Base-by-base conservation (phyloP, 1,139 yeast species). In the Geotrichum siamense region DNA sequence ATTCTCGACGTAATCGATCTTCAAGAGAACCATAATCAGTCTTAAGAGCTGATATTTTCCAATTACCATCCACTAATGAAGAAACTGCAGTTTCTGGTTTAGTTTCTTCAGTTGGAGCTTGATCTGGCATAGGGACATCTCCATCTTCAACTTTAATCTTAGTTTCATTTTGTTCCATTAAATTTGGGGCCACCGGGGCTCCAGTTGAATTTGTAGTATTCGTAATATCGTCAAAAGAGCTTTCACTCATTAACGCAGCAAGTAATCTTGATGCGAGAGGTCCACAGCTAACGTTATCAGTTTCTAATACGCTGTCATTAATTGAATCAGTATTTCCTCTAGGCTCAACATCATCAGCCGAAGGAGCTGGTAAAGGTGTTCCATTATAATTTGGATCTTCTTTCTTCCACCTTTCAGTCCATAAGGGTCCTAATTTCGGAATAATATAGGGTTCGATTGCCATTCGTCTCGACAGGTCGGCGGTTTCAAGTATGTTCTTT, bases 181-280 rank as follows among this genome's bases (percentile, higher is more conserved):
- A 3, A 9, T 29, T 29, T 10, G 32, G 8, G 16, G n/a, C n/a
- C n/a, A n/a, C n/a, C 20, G 21, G 23, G 17, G 16, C 23, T 19
- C 16, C 30, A 4, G 21, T 35, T 12, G 32, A 35, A n/a, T 36
- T 48, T 21, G 45, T 49, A 9, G 55, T 62, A 1, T 55, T 60
- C 2, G 55, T 61, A 3, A 40, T 44, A 13, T 30, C 49, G 22
- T 43, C 53, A 25, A 44, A 57, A 2, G 63, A 69, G 48, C 70
- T 76, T 33, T 75, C 76, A 51, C 75, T 74, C 48, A 83, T 61
- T 20, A 91, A 71, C 0, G 97, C 97, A 3, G 95, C 78, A 42
- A 93, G 63, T 39, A 93, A 69, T 48, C 99, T 74, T 25, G 91
- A 79, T 0, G 94, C 83, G 34, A 91, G 69, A 0, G 99, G 98